A percentile compares a stretch with the other conserved stretches of the same genome.
phyloP scores from a whole-genome alignment of 139 green algal species.

The Coelastrella sp. region DNA sequence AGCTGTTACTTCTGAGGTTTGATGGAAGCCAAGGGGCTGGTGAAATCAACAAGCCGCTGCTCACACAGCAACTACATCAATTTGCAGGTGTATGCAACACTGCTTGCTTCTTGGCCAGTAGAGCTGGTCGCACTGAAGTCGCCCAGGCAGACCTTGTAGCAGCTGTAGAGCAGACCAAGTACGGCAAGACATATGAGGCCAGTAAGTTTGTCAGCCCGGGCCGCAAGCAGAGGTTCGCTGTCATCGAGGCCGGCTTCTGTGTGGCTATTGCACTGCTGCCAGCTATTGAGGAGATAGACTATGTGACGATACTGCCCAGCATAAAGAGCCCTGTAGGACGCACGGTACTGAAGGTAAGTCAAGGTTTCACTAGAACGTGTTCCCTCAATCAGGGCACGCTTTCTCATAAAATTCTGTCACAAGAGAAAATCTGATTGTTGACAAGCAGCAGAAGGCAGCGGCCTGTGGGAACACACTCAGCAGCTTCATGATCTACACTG shows the following conservation, averaged over 20 bases:
- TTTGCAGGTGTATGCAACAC: slow-evolving; percentile 76
- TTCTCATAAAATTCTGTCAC: too few species aligned
- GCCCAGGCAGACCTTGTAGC: slow-evolving; percentile 66
- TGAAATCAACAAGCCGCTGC: neutral
- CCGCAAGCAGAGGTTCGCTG: slow-evolving; percentile 63
- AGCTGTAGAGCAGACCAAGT: slow-evolving; percentile 69
- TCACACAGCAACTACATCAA: too few species aligned
- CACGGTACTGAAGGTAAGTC: slow-evolving; percentile 76
- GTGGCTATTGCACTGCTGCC: slow-evolving; percentile 85
- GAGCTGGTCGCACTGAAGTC: slow-evolving; percentile 69
- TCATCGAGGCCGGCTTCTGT: slow-evolving; percentile 83
- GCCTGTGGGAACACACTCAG: too few species aligned
- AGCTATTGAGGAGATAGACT: slow-evolving; percentile 86
- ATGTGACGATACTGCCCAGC: slow-evolving; percentile 80
- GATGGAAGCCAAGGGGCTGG: neutral
- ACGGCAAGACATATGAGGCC: slow-evolving; percentile 58
- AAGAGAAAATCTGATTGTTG: too few species aligned
- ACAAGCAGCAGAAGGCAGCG: too few species aligned
- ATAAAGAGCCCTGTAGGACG: slow-evolving; percentile 82
- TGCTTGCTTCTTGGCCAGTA: slow-evolving; percentile 77
- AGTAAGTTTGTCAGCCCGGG: slow-evolving; percentile 55
- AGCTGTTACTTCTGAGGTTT: neutral
- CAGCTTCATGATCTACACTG: too few species aligned
- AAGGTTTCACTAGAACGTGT: neutral
- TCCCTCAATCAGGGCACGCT: too few species aligned